phyloP scores from a whole-genome alignment of 2,329 filamentous ascomycete genomes.

The Fusarium sublunatum region DNA sequence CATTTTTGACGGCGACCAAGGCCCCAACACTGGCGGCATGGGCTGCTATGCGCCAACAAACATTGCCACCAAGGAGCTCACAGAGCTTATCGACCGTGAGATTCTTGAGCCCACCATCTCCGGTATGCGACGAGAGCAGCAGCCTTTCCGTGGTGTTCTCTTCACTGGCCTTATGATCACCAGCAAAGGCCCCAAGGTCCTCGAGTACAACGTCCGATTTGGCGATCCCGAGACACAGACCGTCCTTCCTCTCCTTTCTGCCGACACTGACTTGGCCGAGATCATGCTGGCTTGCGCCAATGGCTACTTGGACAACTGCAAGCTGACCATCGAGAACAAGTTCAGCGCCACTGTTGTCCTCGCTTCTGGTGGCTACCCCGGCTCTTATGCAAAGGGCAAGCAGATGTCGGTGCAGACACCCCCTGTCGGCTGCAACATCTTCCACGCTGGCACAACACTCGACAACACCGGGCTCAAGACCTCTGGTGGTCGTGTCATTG shows the following conservation, averaged over 20 bases:
- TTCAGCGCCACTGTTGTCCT: conserved; percentile 95
- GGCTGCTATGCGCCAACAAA: conserved; percentile 95
- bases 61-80: conserved; percentile 78
- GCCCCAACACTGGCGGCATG: conserved; percentile 97
- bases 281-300: conserved; percentile 86
- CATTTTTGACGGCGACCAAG: conserved; percentile 88
- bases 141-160: conserved; percentile 78
- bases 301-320: conserved; percentile 76
- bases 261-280: conserved; percentile 83
- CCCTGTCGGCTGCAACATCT: conserved; percentile 71
- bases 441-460: conserved; percentile 89
- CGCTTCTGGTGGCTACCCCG: conserved; percentile 91
- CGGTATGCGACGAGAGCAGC: conserved; percentile 85
- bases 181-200: conserved; percentile 77
- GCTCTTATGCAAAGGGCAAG: conserved; percentile 82
- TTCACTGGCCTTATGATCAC: conserved; percentile 97
- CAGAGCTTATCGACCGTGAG: conserved; percentile 80
- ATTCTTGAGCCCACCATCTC: conserved; percentile 91
- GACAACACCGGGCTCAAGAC: conserved; percentile 74
- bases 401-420: conserved; percentile 63
- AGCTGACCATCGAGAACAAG: conserved; percentile 73
- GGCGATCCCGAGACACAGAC: conserved; percentile 91
- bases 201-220: conserved; percentile 92
- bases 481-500: conserved; percentile 90
- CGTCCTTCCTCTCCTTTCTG: conserved; percentile 77